A percentile compares a stretch with the other conserved stretches of the same genome.
Evolutionary conservation across 768 basidiomycete species (phyloP).

Genomic region (Hygrocybe coccinea): DNA sequence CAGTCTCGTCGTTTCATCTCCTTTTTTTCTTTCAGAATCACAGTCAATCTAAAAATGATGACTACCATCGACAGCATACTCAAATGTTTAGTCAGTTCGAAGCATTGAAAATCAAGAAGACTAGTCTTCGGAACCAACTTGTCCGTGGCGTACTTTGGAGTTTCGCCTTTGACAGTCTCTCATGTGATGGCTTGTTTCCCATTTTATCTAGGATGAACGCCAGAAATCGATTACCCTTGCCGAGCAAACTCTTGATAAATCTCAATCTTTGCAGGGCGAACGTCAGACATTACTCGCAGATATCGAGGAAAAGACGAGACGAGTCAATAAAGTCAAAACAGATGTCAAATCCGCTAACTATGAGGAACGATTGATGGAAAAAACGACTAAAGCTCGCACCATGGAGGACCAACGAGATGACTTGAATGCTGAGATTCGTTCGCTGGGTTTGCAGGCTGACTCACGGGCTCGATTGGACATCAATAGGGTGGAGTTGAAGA

Average conservation of each 20-base stretch:
- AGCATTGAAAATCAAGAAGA: constrained; percentile 49
- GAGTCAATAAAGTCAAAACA: constrained; percentile 54
- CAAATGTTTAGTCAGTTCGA: constrained; percentile 54
- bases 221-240: constrained; percentile 47
- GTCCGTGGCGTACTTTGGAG: constrained; percentile 35
- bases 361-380: constrained; percentile 58
- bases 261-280: constrained; percentile 49
- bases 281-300: constrained; percentile 53
- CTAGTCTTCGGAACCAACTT: constrained; percentile 50
- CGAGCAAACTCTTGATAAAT: constrained; percentile 54
- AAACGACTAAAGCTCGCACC: constrained; percentile 45
- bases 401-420: constrained; percentile 68
- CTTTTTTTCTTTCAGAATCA: constrained; percentile 40
- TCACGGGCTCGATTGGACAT: constrained; percentile 73
- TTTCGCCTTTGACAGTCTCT: background rate
- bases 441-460: constrained; percentile 74
- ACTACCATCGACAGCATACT: constrained; percentile 57
- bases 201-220: constrained; percentile 39
- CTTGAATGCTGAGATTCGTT: constrained; percentile 65
- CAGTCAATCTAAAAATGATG: constrained; percentile 51
- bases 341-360: constrained; percentile 59
- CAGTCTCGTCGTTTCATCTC: background rate
- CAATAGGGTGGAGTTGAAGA: constrained; percentile 62
- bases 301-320: constrained; percentile 62
- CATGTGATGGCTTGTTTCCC: background rate